These are phyloP conservation scores for Capillidium heterosporum DNA, from an alignment of 371 early-diverging fungal species.

Conservation along the genomic window DNA sequence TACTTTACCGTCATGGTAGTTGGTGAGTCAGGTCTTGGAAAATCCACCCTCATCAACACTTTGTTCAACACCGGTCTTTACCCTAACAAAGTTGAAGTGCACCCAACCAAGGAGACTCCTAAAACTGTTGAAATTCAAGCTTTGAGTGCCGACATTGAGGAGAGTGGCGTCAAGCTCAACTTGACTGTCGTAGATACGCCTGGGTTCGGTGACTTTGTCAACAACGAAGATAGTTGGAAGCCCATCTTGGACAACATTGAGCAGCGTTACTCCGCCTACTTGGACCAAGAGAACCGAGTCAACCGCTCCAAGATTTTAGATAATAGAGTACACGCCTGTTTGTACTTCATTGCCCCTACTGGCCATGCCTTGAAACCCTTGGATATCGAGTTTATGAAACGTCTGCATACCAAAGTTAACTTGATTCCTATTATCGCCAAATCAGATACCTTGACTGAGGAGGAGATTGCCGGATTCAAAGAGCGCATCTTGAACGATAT, in stretches of 20 bases:
- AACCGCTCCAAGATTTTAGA: slow-evolving; percentile 77
- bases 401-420: slow-evolving; percentile 83
- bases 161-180: slow-evolving; percentile 78
- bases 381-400: slow-evolving; percentile 93
- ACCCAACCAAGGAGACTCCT: slow-evolving; percentile 62
- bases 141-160: slow-evolving; percentile 75
- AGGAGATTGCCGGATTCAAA: slow-evolving; percentile 88
- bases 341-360: slow-evolving; percentile 95
- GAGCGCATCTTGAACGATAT: slow-evolving; percentile 83
- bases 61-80: slow-evolving; percentile 89
- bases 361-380: slow-evolving; percentile 83
- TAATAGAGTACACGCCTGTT: slow-evolving; percentile 89
- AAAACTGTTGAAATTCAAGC: slow-evolving; percentile 90
- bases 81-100: slow-evolving; percentile 63
- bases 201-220: slow-evolving; percentile 87
- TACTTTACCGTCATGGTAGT: slow-evolving; percentile 96
- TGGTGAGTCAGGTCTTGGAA: slow-evolving; percentile 96
- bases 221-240: slow-evolving; percentile 91
- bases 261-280: slow-evolving; percentile 82
- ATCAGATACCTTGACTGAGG: slow-evolving; percentile 91
- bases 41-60: slow-evolving; percentile 99
- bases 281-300: slow-evolving; percentile 83
- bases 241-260: slow-evolving; percentile 93
- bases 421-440: slow-evolving; percentile 97
- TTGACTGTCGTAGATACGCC: slow-evolving; percentile 91